phyloP scores from a whole-genome alignment of 345 rosid species.

The Punica granatum region DNA sequence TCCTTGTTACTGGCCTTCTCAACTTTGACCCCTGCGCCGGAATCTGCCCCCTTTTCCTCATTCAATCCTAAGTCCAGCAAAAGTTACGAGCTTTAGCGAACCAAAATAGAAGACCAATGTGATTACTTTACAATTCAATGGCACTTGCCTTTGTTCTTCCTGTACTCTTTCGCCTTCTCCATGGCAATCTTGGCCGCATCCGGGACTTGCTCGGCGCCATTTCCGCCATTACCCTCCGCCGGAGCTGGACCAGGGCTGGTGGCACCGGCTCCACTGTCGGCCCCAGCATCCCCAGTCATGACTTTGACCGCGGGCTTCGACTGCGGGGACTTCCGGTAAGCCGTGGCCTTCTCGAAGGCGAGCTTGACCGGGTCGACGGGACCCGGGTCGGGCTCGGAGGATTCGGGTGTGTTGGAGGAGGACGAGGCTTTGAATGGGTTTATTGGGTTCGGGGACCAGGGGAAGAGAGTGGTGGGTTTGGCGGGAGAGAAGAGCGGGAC shows the following conservation, averaged over 20 bases:
- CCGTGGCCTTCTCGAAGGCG: constrained; percentile 63
- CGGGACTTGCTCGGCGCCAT: constrained; percentile 15
- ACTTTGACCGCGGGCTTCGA: not conserved
- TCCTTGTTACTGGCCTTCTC: constrained; percentile 25
- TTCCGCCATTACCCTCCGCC: not conserved
- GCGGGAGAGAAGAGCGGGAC: constrained; percentile 3
- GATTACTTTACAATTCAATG: not conserved
- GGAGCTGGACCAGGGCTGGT: not conserved
- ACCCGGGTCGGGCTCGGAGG: constrained; percentile 8
- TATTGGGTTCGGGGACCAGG: not conserved
- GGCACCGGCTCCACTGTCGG: constrained; percentile 3
- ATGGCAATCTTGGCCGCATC: constrained; percentile 30
- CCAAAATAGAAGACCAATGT: not conserved
- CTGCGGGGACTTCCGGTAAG: constrained; percentile 27
- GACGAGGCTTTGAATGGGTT: not conserved
- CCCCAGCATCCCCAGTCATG: not conserved
- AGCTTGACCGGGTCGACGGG: constrained; percentile 51
- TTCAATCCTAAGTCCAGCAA: constrained; percentile 30
- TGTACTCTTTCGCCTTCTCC: constrained; percentile 38
- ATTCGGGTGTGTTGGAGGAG: not conserved
- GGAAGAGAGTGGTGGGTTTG: constrained; percentile 8
- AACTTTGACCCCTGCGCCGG: constrained; percentile 18
- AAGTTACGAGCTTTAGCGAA: not conserved
- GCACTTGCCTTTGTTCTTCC: constrained; percentile 23
- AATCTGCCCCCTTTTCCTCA: constrained; percentile 20